Base-by-base conservation (phyloP, 2,329 filamentous ascomycete species). In the Huntiella decipiens region DNA sequence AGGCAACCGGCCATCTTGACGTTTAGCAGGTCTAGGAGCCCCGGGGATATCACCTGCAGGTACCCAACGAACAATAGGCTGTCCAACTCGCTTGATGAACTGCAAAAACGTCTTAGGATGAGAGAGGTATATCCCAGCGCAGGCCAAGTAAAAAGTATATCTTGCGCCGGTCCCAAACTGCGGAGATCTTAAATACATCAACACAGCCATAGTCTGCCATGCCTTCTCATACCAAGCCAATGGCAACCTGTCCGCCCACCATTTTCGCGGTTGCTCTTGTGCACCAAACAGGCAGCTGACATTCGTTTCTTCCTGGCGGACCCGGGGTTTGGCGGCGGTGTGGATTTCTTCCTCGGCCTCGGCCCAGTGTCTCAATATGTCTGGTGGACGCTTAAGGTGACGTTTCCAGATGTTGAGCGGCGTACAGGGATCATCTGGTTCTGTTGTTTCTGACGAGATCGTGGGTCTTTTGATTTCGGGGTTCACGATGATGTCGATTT, bases 41-140 rank as follows among this genome's bases (percentile, higher is more conserved):
- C 55, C 33, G 59, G 10, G 56, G 13, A 15, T n/a, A 32, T 34
- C 22, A 17, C 28, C 15, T 3, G 28, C 8, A 7, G 53, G 57
- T 56, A 70, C 72, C 59, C 76, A 76, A 53, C 65, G 58, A 38
- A 76, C 71, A 13, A 74, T 54, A 0, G 69, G 71, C 2, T 70
- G 66, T 33, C 65, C 68, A 1, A 77, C 56, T 70, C 71, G 77
- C 34, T 56, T 57, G 4, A 78, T 55, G 52, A 75, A 77, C 12
- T 56, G 51, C 13, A 73, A 53, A 1, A 77, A 59, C 0, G 72
- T 77, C 5, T 62, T 56, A 0, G 73, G 72, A 47, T 77, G 73
- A 19, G 67, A 57, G 52, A 68, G 54, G 2, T 65, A 65, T 11
- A 78, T 60, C 73, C 72, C 77, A 3, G 71, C 70, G 11, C 70